Evolutionary conservation across 2,329 filamentous ascomycete genomes (phyloP), one percentile per base, ranked within the genome.

Genomic region (Penicillium sp.): DNA sequence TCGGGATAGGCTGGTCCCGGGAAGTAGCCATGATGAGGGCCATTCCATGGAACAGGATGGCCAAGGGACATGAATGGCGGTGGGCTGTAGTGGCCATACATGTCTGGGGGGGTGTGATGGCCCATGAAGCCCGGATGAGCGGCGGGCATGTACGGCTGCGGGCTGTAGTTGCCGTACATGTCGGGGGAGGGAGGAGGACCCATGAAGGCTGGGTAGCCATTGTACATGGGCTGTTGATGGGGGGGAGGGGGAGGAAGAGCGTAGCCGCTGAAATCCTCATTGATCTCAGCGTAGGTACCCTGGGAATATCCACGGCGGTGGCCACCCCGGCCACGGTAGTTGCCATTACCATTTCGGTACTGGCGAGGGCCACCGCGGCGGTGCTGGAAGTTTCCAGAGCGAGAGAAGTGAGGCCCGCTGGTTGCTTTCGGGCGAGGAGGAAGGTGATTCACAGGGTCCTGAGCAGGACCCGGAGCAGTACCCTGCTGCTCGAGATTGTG

Each of bases 401-500:
- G 36, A 32, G 36, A 25, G 26, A 45, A n/a, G 35, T 34, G 28
- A 27, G 3, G 26, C 27, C 34, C 36, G 13, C 25, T 35, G n/a
- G 13, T 27, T 12, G 26, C 26, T 13, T 50, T 42, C 24, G 44
- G 13, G 40, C 42, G 32, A 44, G 42, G 12, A 47, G 29, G 29
- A 32, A 32, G 29, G 11, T 32, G 29, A 32, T 32, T 32, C 29
- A 32, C 29, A 7, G 29, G 4, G 49, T 44, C 27, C 37, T 48
- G 6, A 42, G 46, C 24, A 25, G 36, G 12, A 25, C 35, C 46
- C 27, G 49, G 45, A 9, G 44, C 32, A 7, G 41, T 7, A 8
- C 28, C 46, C 24, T 49, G 45, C 6, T 46, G 39, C 5, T 51
- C 18, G 1, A 51, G 51, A n/a, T 45, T 54, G 3, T 48, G 48